A percentile compares a stretch with the other conserved stretches of the same genome.
Conservation (phyloP, 2,329 filamentous ascomycete genomes). For the Neonectria ditissima region DNA sequence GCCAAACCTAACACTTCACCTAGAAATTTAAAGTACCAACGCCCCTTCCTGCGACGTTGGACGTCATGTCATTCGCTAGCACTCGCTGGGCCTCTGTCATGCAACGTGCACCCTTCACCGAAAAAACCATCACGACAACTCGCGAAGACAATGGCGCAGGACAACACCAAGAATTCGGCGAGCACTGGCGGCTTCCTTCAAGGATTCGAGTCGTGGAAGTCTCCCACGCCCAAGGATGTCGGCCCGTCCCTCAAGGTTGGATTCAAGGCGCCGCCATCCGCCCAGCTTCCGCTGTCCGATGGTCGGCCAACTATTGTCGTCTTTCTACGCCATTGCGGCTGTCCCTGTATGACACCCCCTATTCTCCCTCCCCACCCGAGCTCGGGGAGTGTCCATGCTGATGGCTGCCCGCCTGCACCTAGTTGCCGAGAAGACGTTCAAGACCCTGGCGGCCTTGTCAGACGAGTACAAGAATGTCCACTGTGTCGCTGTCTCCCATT, state of each 20-base stretch:
- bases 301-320: constrained; percentile 70
- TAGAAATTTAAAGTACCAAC: not conserved
- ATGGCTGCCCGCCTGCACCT: not conserved
- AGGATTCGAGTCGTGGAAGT: constrained; percentile 57
- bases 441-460: constrained; percentile 64
- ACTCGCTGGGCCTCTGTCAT: not conserved
- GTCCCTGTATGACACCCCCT: constrained; percentile 70
- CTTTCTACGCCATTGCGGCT: constrained; percentile 80
- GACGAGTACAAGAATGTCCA: constrained; percentile 60
- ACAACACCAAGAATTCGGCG: constrained; percentile 13
- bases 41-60: not conserved
- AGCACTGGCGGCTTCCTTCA: constrained; percentile 46
- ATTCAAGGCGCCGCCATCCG: constrained; percentile 65
- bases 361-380: not conserved
- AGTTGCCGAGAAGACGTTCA: constrained; percentile 78
- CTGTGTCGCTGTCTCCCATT: constrained; percentile 74
- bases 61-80: not conserved
- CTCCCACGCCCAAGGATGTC: constrained; percentile 56
- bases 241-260: constrained; percentile 64
- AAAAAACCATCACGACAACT: not conserved
- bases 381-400: not conserved
- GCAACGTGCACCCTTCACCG: not conserved
- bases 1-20: not conserved
- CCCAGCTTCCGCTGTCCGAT: constrained; percentile 64
- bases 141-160: constrained; percentile 33